Evolutionary conservation across 176 grass and related monocot species (phyloP), one percentile per base, ranked within the genome.

Genomic region (Cenchrus americanus): DNA sequence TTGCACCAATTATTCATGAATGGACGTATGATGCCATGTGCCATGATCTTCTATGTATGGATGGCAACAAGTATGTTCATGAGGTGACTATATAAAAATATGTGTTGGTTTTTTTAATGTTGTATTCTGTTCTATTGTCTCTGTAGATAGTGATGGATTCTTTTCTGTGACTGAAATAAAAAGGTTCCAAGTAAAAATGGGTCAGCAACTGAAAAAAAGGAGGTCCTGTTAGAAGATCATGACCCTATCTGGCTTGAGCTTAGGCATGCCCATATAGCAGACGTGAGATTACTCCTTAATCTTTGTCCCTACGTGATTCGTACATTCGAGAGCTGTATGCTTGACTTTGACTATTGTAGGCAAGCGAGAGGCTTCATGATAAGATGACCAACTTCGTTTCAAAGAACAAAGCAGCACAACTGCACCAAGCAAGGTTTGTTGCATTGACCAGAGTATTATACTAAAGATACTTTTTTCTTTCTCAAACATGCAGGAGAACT

Each of bases 1-100:
- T 98, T 83, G 93, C 96, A 5, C 96, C 96, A 67, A 87, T 98
- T 54, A 98, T 98, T 82, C 96, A 98, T 82, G 96, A 98, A 86
- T 98, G 96, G 96, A 98, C 96, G 14, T 98, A 98, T 62, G 96
- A 95, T 69, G 96, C 96, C 61, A 98, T 98, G 96, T 98, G 96
- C 69, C 96, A 93, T 85, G 96, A 98, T 85, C 83, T 98, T 32
- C 73, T 98, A 41, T 86, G 69, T 53, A 93, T 98, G 96, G 96
- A 98, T 77, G 96, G 96, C 64, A 98, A 90, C 54, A 98, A 98
- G 76, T 98, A 95, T 87, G 88, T 93, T 37, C 89, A 98, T 42
- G 93, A 95, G 95, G 95, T 95, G 83, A 79, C 79, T 37, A 65
- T 55, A 40, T 64, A 11, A 77, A 61, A 64, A 41, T 80, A 43